These are phyloP conservation scores for Botryotinia calthae DNA, from an alignment of 2,329 filamentous ascomycete species.

Conservation along the genomic window DNA sequence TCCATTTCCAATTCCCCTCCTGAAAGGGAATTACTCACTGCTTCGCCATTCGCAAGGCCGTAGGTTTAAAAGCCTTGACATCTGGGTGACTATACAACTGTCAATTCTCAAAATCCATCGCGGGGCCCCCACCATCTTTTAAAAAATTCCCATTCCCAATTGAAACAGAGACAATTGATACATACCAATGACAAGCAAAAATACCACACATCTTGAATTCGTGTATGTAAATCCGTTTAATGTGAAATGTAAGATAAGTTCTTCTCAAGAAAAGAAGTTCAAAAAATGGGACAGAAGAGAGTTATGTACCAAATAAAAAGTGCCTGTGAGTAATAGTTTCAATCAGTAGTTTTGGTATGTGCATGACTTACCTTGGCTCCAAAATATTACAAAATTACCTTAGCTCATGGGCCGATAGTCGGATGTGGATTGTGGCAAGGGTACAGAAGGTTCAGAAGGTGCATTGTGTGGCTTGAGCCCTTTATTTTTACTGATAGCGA, in stretches of 20 bases:
- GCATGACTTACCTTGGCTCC: slow-evolving; percentile 1
- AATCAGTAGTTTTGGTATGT: slow-evolving; percentile 6
- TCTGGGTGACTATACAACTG: slow-evolving; percentile 49
- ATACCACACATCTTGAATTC: slow-evolving; percentile 42
- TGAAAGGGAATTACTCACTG: slow-evolving; percentile 58
- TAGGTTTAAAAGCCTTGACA: slow-evolving; percentile 95
- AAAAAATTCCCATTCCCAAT: not conserved
- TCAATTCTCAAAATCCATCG: slow-evolving; percentile 57
- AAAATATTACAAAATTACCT: slow-evolving; percentile 5
- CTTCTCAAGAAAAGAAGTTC: not conserved
- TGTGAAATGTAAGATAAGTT: not conserved
- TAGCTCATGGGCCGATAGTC: slow-evolving; percentile 14
- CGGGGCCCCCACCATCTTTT: slow-evolving; percentile 22
- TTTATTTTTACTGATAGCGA: not conserved
- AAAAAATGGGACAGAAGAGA: not conserved
- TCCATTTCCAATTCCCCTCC: not conserved
- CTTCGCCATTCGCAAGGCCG: slow-evolving; percentile 88
- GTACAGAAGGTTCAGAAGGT: not conserved
- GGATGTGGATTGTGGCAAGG: slow-evolving; percentile 8
- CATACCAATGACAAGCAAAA: slow-evolving; percentile 74
- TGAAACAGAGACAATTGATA: slow-evolving; percentile 5
- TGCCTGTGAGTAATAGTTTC: slow-evolving; percentile 14
- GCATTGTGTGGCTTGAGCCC: not conserved
- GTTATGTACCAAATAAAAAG: not conserved
- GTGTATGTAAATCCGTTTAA: not conserved